Conservation (phyloP, 2,329 filamentous ascomycete species). For the Aulographum hederae region DNA sequence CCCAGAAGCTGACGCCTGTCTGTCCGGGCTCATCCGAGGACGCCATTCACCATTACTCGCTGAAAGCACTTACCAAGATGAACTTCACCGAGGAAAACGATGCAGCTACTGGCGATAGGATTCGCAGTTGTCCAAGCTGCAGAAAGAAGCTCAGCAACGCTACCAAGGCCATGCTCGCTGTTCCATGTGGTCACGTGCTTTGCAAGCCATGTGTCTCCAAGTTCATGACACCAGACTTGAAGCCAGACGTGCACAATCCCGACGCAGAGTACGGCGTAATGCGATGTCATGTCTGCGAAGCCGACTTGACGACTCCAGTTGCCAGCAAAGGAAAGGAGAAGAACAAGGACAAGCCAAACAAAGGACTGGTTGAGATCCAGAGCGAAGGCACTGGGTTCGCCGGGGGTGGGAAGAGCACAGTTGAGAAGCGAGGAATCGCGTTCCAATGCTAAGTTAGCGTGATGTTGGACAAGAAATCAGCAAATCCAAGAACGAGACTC, state of each 20-base stretch:
- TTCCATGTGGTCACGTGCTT: constrained; percentile 80
- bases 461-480: no score
- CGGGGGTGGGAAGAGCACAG: constrained; percentile 64
- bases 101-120: constrained; percentile 27
- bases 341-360: constrained; percentile 20
- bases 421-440: constrained; percentile 59
- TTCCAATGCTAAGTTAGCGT: constrained; percentile 71
- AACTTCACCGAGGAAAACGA: constrained; percentile 57
- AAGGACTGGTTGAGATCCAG: constrained; percentile 59
- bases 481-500: no score
- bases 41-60: constrained; percentile 52
- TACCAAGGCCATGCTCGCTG: constrained; percentile 64
- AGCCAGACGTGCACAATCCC: constrained; percentile 40
- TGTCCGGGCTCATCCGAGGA: constrained; percentile 58
- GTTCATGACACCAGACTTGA: constrained; percentile 48
- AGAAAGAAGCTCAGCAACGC: constrained; percentile 67
- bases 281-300: constrained; percentile 75
- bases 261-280: constrained; percentile 34
- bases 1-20: constrained; percentile 41
- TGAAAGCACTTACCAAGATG: constrained; percentile 61
- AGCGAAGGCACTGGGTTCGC: constrained; percentile 89
- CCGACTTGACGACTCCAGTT: constrained; percentile 49
- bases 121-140: constrained; percentile 63
- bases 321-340: constrained; percentile 11
- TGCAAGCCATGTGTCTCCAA: constrained; percentile 72